Evolutionary conservation across 495 filamentous ascomycete species (phyloP).

Genomic region (Podospora bellae-mahoneyi): DNA sequence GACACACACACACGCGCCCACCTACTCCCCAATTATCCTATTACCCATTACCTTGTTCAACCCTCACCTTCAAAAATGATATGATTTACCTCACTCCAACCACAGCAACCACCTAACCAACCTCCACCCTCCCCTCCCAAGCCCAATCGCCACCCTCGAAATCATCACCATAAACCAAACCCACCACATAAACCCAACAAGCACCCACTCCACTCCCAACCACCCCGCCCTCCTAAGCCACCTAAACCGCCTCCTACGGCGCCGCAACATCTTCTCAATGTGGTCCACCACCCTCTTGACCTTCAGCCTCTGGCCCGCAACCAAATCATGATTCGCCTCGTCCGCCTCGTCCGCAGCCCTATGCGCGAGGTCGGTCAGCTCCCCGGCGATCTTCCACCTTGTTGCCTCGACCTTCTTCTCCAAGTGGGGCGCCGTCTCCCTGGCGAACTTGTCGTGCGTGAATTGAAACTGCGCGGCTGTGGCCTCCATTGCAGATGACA

Average conservation of each 20-base stretch:
- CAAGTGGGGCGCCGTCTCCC: slow-evolving; percentile 34
- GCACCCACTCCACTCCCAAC: slow-evolving; percentile 71
- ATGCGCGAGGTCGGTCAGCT: slow-evolving; percentile 56
- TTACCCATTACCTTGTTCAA: background rate
- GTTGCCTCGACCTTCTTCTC: slow-evolving; percentile 36
- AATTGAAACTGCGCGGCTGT: slow-evolving; percentile 54
- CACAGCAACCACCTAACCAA: slow-evolving; percentile 74
- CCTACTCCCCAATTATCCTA: background rate
- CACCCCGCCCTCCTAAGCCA: slow-evolving; percentile 69
- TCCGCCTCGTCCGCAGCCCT: slow-evolving; percentile 72
- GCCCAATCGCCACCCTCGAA: slow-evolving; percentile 57
- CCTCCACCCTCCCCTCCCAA: slow-evolving; percentile 55
- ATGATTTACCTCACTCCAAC: slow-evolving; percentile 43
- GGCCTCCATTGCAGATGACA: slow-evolving; percentile 55
- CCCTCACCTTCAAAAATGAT: background rate
- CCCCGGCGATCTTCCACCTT: slow-evolving; percentile 34
- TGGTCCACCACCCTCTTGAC: slow-evolving; percentile 74
- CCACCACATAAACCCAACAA: slow-evolving; percentile 79
- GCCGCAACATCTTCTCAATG: slow-evolving; percentile 68
- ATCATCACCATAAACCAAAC: slow-evolving; percentile 78
- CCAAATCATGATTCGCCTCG: slow-evolving; percentile 66
- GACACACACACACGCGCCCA: too few relatives aligned
- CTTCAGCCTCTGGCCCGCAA: slow-evolving; percentile 66
- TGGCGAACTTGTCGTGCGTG: slow-evolving; percentile 43
- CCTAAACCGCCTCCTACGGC: slow-evolving; percentile 63